These are phyloP conservation scores for Somion occarium DNA, from an alignment of 1,284 basidiomycete genomes.

Conservation along the genomic window DNA sequence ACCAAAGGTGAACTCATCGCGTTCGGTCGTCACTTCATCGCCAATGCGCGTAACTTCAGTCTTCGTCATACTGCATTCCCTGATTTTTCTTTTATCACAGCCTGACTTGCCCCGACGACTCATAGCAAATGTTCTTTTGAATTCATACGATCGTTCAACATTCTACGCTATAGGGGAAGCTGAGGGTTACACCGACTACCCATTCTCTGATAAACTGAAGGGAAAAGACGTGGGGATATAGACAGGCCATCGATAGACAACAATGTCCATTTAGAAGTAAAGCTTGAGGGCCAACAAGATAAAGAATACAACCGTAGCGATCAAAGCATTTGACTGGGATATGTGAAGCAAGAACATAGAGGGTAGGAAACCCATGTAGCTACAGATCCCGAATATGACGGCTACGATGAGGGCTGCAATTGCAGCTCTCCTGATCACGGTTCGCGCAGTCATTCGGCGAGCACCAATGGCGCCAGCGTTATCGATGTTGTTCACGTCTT, in stretches of 20 bases:
- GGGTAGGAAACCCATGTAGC: not conserved
- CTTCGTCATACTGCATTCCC: not conserved
- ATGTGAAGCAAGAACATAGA: too few relatives aligned
- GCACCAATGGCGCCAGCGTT: slow-evolving; percentile 33
- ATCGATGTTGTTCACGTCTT: slow-evolving; percentile 39
- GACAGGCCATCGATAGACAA: too few relatives aligned
- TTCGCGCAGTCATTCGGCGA: slow-evolving; percentile 18
- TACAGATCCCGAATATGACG: not conserved
- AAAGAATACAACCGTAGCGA: too few relatives aligned
- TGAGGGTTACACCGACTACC: slow-evolving; percentile 35
- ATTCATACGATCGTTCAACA: slow-evolving; percentile 26
- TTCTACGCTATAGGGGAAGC: slow-evolving; percentile 30
- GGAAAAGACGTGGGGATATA: not conserved
- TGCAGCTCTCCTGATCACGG: slow-evolving; percentile 19
- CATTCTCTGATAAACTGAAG: slow-evolving; percentile 17
- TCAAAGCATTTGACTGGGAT: too few relatives aligned
- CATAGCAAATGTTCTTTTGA: slow-evolving; percentile 28
- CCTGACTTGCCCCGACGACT: slow-evolving; percentile 45
- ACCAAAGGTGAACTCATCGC: slow-evolving; percentile 34
- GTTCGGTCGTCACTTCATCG: slow-evolving; percentile 46
- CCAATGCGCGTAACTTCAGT: slow-evolving; percentile 30
- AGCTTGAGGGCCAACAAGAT: too few relatives aligned
- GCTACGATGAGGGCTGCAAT: slow-evolving; percentile 17
- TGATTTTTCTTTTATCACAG: not conserved
- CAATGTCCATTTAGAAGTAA: too few relatives aligned